Percentiles rank a stretch among this genome's conserved stretches.
Evolutionary conservation across 2,329 filamentous ascomycete species (phyloP).

Genomic region (Lithohypha guttulata): DNA sequence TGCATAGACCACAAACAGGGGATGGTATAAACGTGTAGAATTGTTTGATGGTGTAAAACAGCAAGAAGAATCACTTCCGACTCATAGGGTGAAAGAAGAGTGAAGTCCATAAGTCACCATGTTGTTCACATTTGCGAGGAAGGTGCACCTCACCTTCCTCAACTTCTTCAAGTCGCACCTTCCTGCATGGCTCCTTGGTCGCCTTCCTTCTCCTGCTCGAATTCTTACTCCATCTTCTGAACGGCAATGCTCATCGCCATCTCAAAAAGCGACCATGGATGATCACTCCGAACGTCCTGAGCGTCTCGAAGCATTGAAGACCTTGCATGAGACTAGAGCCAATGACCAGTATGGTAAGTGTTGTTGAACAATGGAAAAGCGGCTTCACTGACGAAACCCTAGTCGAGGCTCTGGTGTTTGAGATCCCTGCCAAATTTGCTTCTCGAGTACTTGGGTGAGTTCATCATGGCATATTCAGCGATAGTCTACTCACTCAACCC

Average conservation of each 20-base stretch:
- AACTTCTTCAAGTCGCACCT: background rate
- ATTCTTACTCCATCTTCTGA: background rate
- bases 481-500: slow-evolving; percentile 4
- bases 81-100: background rate
- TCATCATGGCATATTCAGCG: background rate
- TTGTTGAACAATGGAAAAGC: background rate
- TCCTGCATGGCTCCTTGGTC: slow-evolving; percentile 1
- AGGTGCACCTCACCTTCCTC: slow-evolving; percentile 4
- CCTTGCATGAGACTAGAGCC: slow-evolving; percentile 33
- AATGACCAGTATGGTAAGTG: slow-evolving; percentile 32
- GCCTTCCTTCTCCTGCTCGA: background rate
- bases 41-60: too few species aligned
- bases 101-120: background rate
- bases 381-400: background rate
- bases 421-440: slow-evolving; percentile 35
- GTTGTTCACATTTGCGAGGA: slow-evolving; percentile 5
- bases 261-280: slow-evolving; percentile 2
- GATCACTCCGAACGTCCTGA: slow-evolving; percentile 6
- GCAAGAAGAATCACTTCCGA: background rate
- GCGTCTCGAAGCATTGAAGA: slow-evolving; percentile 30
- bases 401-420: slow-evolving; percentile 35
- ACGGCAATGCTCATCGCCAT: background rate
- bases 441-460: slow-evolving; percentile 35
- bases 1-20: too few species aligned
- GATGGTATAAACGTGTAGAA: too few species aligned